These are phyloP conservation scores for Geotrichum armillariae DNA, from an alignment of 1,139 yeast species.

Conservation along the genomic window DNA sequence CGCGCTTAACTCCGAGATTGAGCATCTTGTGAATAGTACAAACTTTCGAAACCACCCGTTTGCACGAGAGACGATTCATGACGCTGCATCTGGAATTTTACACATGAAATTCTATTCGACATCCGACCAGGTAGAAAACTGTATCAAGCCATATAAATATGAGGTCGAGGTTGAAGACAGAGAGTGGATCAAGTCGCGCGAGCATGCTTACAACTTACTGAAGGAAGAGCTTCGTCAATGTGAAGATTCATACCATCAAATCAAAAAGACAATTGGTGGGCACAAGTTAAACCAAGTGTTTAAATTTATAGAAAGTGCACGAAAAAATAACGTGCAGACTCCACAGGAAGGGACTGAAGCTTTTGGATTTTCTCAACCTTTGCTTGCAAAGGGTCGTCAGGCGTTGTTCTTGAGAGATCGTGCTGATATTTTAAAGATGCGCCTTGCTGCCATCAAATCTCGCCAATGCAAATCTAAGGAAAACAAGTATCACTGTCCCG, in stretches of 20 bases:
- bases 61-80: constrained; percentile 77
- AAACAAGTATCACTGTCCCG: constrained; percentile 91
- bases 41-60: constrained; percentile 80
- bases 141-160: constrained; percentile 95
- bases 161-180: constrained; percentile 95
- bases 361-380: constrained; percentile 70
- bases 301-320: constrained; percentile 58
- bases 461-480: constrained; percentile 75
- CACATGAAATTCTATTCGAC: constrained; percentile 82
- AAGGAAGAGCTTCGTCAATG: constrained; percentile 88
- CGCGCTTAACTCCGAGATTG: constrained; percentile 75
- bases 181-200: constrained; percentile 85
- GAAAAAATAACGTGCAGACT: constrained; percentile 39
- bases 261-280: constrained; percentile 76
- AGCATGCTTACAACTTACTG: constrained; percentile 68
- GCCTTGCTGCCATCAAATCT: constrained; percentile 74
- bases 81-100: constrained; percentile 80
- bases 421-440: constrained; percentile 65
- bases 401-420: constrained; percentile 84
- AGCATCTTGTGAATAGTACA: constrained; percentile 68
- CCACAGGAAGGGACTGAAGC: constrained; percentile 54
- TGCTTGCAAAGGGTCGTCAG: constrained; percentile 71
- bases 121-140: constrained; percentile 97
- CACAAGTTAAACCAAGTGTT: constrained; percentile 81
- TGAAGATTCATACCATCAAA: constrained; percentile 57